Base-by-base conservation (phyloP, 2,329 filamentous ascomycete species). In the Colletotrichum chlorophyti region DNA sequence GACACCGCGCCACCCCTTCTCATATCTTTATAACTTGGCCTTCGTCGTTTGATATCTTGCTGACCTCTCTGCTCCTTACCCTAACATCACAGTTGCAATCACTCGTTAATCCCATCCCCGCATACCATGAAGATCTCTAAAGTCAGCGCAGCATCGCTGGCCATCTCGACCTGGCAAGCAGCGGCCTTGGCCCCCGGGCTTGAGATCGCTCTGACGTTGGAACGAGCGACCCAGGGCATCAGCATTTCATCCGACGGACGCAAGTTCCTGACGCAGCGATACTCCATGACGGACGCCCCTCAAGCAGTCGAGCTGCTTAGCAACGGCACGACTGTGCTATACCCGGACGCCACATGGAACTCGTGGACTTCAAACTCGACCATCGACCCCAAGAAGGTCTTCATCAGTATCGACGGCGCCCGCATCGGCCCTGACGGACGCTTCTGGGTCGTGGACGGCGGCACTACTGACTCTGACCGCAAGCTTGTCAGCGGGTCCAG, bases 361-460 rank as follows among this genome's bases (percentile, higher is more conserved):
- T 41, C 24, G 3, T 53, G 19, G 34, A 53, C 50, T 4, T 47
- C 50, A 15, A 40, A 53, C 24, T 31, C 50, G 11, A 31, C 31
- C 7, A n/a, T 26, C 8, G 41, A 47, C 4, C 50, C 50, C 15
- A 47, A 23, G 29, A 53, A 47, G 41, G 35, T 41, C 17, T 53
- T 53, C 15, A 32, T 53, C 12, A 46, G 41, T 32, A 53, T 47
- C 7, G 32, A 53, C 4, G 50, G 50, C 11, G 41, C 41, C 9
- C 31, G 40, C 2, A 53, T 53, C 5, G 50, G 50, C 1, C 41
- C 50, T 4, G 41, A 53, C 17, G 50, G 50, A 31, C 50, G 50
- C 5, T 53, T 32, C 24, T 53, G 50, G 50, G 14, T 53, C 6
- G 50, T 53, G 12, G 50, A 53, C 17, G 40, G 40, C 8, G 50